Evolutionary conservation across 345 rosid species (phyloP).

Genomic region (Rhodamnia argentea): DNA sequence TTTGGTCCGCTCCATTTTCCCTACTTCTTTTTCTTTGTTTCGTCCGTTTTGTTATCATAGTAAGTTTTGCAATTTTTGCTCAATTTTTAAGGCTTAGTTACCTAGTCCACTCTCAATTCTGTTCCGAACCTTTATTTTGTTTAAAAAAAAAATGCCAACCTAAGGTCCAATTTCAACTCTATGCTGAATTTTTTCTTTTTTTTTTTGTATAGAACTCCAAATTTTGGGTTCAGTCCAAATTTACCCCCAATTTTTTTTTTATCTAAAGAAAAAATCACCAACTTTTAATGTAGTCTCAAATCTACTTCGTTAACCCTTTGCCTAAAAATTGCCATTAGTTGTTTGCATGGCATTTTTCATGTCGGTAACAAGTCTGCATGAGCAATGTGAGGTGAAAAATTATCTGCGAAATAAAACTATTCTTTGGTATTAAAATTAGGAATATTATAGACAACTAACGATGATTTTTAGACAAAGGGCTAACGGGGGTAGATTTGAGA

Average conservation of each 20-base stretch:
- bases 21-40: no score
- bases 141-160: background rate
- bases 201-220: no score
- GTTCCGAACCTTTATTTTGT: background rate
- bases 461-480: background rate
- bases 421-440: background rate
- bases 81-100: background rate
- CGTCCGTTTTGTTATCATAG: no score
- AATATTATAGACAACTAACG: background rate
- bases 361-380: background rate
- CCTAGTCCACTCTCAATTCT: background rate
- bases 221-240: background rate
- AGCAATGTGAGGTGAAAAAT: background rate
- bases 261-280: background rate
- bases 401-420: background rate
- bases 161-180: background rate
- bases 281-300: background rate
- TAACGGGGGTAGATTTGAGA: background rate
- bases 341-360: background rate
- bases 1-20: no score
- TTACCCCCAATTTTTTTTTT: accelerated
- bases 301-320: background rate
- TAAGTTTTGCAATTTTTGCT: background rate
- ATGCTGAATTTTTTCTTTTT: no score
- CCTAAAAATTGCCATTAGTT: background rate